phyloP scores from a whole-genome alignment of 345 rosid species.

The Linum usitatissimum region DNA sequence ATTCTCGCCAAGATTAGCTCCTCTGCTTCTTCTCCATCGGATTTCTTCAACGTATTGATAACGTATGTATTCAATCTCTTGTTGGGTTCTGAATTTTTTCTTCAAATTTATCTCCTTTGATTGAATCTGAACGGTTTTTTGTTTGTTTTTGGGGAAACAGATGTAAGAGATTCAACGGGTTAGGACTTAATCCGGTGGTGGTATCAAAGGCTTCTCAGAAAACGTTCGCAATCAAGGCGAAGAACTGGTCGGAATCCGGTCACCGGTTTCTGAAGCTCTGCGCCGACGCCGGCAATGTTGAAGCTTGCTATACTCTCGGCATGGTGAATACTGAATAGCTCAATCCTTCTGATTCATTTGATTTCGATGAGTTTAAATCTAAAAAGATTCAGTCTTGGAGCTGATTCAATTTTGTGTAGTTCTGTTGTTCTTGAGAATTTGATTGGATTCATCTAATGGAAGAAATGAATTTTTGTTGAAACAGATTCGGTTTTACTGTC shows the following conservation, averaged over 20 bases:
- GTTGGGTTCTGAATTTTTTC: neutral
- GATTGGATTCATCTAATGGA: neutral
- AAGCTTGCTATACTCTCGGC: conserved; percentile 27
- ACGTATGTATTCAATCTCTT: conserved; percentile 14
- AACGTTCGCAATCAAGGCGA: conserved; percentile 16
- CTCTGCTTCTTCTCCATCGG: conserved; percentile 16
- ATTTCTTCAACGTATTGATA: conserved; percentile 18
- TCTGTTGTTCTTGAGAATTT: neutral
- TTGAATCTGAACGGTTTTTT: neutral
- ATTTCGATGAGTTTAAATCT: too few species aligned
- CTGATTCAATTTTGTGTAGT: neutral
- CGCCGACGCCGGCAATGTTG: conserved; percentile 23
- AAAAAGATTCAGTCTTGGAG: neutral
- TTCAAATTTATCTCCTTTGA: neutral
- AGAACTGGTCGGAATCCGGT: conserved; percentile 20
- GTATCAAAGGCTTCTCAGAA: conserved; percentile 14
- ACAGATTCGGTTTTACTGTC: conserved; percentile 29
- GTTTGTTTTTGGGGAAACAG: conserved; percentile 6
- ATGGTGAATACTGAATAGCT: conserved; percentile 18
- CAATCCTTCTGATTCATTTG: too few species aligned
- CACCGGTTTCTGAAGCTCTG: conserved; percentile 23
- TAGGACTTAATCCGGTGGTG: conserved; percentile 16
- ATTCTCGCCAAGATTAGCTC: conserved; percentile 17
- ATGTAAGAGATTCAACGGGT: conserved; percentile 21
- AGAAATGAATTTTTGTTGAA: neutral